Percentiles rank a stretch among this genome's conserved stretches.
These are phyloP conservation scores for Avicennia marina DNA, from an alignment of 257 asterid genomes.

Conservation along the genomic window DNA sequence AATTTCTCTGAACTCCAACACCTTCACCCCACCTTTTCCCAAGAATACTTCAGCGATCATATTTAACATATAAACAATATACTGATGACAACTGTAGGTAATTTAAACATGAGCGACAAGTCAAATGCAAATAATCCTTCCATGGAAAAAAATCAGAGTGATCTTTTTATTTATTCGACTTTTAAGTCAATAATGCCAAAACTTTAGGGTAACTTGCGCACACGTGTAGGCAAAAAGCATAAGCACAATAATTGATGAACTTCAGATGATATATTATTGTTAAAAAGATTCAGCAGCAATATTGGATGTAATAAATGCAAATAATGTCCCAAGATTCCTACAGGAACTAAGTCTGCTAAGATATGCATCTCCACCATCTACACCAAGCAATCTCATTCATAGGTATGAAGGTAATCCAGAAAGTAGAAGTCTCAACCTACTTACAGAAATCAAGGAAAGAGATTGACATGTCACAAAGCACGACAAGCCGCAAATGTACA, in stretches of 20 bases:
- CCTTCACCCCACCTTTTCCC: background rate
- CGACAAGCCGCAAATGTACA: constrained; percentile 11
- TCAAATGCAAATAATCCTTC: background rate
- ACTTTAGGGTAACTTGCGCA: background rate
- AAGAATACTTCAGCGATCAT: background rate
- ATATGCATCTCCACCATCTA: constrained; percentile 2
- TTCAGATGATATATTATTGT: constrained; percentile 1
- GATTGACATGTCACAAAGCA: background rate
- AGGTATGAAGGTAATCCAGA: background rate
- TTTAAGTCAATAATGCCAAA: background rate
- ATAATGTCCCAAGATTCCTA: background rate
- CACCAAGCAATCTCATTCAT: constrained; percentile 1
- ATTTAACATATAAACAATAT: background rate
- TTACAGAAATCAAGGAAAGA: background rate
- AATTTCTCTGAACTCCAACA: background rate
- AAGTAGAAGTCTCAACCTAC: background rate
- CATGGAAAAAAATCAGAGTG: background rate
- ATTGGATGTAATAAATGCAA: background rate
- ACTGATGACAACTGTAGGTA: background rate
- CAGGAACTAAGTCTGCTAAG: background rate
- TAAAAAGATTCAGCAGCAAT: background rate
- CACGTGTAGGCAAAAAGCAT: background rate
- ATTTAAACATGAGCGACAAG: background rate
- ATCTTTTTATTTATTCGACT: background rate
- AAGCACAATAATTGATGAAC: constrained; percentile 2